phyloP scores from a whole-genome alignment of 202 grass and related monocot species.

The Panicum virgatum region DNA sequence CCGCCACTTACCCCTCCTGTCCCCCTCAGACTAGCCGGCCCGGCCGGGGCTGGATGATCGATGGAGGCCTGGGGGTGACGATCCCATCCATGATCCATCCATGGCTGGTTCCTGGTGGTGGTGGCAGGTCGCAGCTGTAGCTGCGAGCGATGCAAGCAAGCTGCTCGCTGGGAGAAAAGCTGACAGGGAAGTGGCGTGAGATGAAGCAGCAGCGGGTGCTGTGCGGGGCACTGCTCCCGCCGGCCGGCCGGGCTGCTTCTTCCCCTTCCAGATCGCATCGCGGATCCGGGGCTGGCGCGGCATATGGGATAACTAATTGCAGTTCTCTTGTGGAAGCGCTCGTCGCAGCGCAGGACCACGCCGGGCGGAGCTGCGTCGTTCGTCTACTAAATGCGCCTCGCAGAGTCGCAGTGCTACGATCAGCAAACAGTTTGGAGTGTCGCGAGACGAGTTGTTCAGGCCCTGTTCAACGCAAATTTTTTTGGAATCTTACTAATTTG shows the following conservation, averaged over 20 bases:
- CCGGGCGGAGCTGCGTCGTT: background rate
- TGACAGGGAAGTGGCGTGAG: background rate
- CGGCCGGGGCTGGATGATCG: background rate
- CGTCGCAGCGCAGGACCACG: background rate
- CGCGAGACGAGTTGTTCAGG: background rate
- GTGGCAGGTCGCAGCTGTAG: background rate
- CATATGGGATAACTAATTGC: slow-evolving; percentile 24
- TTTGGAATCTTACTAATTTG: no score
- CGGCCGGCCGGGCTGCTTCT: background rate
- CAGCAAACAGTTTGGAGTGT: slow-evolving; percentile 1
- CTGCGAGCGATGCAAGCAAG: background rate
- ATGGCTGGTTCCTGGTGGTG: background rate
- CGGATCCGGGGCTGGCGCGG: background rate
- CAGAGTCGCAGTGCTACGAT: background rate
- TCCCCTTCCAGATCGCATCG: slow-evolving; percentile 9
- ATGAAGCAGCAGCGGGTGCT: background rate
- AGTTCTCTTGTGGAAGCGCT: background rate
- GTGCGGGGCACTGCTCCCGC: background rate
- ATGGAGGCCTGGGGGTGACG: background rate
- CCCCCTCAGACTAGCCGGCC: slow-evolving; percentile 14
- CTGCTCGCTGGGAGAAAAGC: slow-evolving; percentile 2
- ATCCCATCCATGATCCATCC: background rate
- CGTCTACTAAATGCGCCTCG: background rate
- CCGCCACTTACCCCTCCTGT: slow-evolving; percentile 25
- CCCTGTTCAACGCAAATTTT: no score